phyloP scores from a whole-genome alignment of 2,329 filamentous ascomycete species.

The Gaeumannomyces sp. region DNA sequence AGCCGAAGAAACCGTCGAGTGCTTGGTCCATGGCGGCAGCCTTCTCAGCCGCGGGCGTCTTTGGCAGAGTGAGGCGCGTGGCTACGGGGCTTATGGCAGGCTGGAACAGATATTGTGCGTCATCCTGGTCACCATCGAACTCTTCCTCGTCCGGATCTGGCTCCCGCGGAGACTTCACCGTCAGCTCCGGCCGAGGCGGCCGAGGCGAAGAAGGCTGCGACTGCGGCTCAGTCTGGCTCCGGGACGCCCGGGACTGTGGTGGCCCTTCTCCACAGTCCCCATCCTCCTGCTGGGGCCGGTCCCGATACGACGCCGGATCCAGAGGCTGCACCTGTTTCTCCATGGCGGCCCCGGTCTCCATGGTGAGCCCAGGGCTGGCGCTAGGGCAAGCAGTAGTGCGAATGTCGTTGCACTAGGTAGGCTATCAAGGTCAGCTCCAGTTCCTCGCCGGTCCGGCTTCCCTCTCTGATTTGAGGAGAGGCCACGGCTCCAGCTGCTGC shows the following conservation, averaged over 20 bases:
- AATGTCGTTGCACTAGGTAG: not conserved
- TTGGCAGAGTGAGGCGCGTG: conserved; percentile 47
- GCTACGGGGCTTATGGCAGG: conserved; percentile 52
- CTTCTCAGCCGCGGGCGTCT: conserved; percentile 53
- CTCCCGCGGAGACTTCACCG: not conserved
- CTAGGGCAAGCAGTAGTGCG: not conserved
- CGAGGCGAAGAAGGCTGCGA: not conserved
- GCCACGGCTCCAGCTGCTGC: not conserved
- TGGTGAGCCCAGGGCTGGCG: not conserved
- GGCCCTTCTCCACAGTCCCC: too few relatives aligned
- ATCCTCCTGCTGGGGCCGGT: not conserved
- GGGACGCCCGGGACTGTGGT: too few relatives aligned
- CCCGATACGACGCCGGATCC: not conserved
- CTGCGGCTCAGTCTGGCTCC: not conserved
- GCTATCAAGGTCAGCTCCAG: not conserved
- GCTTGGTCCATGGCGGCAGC: conserved; percentile 40
- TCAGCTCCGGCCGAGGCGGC: conserved; percentile 1
- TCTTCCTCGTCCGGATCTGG: conserved; percentile 24
- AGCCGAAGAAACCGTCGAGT: conserved; percentile 4
- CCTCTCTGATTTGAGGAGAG: not conserved
- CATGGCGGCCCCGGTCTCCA: not conserved
- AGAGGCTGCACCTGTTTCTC: not conserved
- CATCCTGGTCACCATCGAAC: conserved; percentile 42
- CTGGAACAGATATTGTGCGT: conserved; percentile 54
- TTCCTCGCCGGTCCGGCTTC: not conserved